These are phyloP conservation scores for Calonectria pseudoreteaudii DNA, from an alignment of 2,329 filamentous ascomycete genomes.

Conservation along the genomic window DNA sequence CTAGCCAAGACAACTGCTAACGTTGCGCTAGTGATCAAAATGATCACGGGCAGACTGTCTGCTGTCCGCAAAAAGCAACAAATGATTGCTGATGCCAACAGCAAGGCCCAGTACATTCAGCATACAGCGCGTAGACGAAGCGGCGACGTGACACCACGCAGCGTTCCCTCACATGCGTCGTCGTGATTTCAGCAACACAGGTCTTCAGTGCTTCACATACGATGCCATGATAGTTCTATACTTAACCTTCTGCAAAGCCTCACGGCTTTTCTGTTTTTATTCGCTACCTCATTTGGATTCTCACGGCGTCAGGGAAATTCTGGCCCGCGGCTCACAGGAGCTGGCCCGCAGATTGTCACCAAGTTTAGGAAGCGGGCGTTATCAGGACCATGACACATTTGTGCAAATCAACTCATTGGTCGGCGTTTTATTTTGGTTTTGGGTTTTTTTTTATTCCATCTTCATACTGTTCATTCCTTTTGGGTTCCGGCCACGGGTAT, in stretches of 20 bases:
- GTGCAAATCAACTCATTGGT: conserved; percentile 38
- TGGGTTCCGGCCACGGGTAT: not conserved
- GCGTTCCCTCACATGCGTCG: conserved; percentile 62
- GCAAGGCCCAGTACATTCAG: conserved; percentile 59
- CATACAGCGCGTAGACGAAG: conserved; percentile 61
- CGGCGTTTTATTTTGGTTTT: conserved; percentile 39
- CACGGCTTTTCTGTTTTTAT: conserved; percentile 37
- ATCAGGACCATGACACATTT: conserved; percentile 27
- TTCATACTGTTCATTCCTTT: conserved; percentile 2
- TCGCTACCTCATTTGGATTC: conserved; percentile 35
- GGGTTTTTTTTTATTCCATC: conserved; percentile 1
- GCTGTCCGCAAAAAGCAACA: conserved; percentile 71
- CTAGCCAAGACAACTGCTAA: conserved; percentile 41
- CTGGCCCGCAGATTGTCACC: conserved; percentile 40
- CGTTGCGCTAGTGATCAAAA: conserved; percentile 65
- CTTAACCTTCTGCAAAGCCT: conserved; percentile 36
- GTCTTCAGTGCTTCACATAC: conserved; percentile 24
- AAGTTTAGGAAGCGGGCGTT: conserved; percentile 44
- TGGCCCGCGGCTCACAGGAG: conserved; percentile 42
- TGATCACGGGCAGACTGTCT: conserved; percentile 68
- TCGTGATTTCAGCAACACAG: conserved; percentile 34
- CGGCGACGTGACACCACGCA: conserved; percentile 67
- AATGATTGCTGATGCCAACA: conserved; percentile 69
- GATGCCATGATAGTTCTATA: conserved; percentile 34
- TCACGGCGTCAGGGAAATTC: conserved; percentile 35